Evolutionary conservation across 2,329 filamentous ascomycete species (phyloP).

Genomic region (Sphaerostilbella broomeana): DNA sequence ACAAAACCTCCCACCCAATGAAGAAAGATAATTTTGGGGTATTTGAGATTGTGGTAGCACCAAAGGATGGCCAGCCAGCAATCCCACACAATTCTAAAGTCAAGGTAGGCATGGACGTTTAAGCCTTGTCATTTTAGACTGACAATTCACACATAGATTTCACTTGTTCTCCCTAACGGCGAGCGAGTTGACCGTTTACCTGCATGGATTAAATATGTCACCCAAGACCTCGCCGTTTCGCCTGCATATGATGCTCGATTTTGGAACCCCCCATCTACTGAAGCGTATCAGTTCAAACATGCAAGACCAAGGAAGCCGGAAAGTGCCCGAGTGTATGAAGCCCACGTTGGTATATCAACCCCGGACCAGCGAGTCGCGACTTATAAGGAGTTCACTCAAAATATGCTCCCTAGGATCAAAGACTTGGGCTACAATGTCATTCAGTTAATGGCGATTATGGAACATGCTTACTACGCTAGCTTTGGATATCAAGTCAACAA

Average conservation of each 20-base stretch:
- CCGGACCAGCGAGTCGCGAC: slow-evolving; percentile 83
- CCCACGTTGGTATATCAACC: slow-evolving; percentile 96
- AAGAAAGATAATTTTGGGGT: slow-evolving; percentile 77
- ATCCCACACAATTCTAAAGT: slow-evolving; percentile 93
- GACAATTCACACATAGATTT: slow-evolving; percentile 54
- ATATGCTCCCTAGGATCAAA: slow-evolving; percentile 87
- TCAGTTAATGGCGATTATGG: slow-evolving; percentile 98
- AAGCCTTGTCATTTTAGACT: not conserved
- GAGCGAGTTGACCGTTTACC: slow-evolving; percentile 83
- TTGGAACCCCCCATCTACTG: slow-evolving; percentile 80
- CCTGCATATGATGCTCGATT: slow-evolving; percentile 92
- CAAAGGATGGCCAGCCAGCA: slow-evolving; percentile 63
- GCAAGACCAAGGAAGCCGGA: slow-evolving; percentile 71
- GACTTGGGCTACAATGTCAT: slow-evolving; percentile 93
- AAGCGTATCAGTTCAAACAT: slow-evolving; percentile 82
- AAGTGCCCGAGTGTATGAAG: slow-evolving; percentile 92
- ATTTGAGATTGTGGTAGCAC: slow-evolving; percentile 74
- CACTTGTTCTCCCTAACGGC: slow-evolving; percentile 70
- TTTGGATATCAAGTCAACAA: slow-evolving; percentile 99
- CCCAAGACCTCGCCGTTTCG: slow-evolving; percentile 83
- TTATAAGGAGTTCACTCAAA: slow-evolving; percentile 94
- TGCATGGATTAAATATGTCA: slow-evolving; percentile 96
- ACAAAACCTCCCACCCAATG: slow-evolving; percentile 78
- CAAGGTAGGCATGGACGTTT: slow-evolving; percentile 56
- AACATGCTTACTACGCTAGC: slow-evolving; percentile 98